Conservation (phyloP, 2,329 filamentous ascomycete species). For the Fusarium xyrophilum region DNA sequence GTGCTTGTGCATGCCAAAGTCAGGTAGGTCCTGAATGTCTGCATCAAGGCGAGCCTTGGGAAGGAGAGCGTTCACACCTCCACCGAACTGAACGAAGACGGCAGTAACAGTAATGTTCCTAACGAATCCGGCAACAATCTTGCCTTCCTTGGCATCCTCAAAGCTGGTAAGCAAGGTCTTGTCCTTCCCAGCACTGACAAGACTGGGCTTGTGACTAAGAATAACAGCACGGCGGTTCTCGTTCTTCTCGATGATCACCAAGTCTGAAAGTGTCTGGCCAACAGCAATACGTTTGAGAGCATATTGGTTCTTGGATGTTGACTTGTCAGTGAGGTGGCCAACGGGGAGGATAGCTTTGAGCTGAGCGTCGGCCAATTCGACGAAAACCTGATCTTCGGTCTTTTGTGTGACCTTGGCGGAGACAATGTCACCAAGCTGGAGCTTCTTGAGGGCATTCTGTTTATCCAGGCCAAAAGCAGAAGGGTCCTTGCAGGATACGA, state of each 20-base stretch:
- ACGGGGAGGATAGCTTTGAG: conserved; percentile 80
- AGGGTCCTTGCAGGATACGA: conserved; percentile 93
- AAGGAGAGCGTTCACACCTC: conserved; percentile 76
- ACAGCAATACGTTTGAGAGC: conserved; percentile 82
- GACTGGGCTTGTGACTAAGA: conserved; percentile 81
- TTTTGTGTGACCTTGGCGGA: conserved; percentile 83
- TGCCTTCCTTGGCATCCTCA: conserved; percentile 73
- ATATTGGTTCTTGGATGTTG: conserved; percentile 76
- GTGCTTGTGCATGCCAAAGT: conserved; percentile 80
- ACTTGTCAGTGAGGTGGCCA: conserved; percentile 85
- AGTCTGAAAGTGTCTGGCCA: conserved; percentile 79
- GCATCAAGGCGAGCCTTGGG: conserved; percentile 78
- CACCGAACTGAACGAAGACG: conserved; percentile 87
- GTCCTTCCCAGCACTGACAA: conserved; percentile 77
- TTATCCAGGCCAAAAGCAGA: conserved; percentile 76
- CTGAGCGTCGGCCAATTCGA: conserved; percentile 76
- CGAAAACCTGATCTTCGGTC: conserved; percentile 74
- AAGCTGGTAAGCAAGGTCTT: conserved; percentile 75
- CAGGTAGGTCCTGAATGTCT: conserved; percentile 70
- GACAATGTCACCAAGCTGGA: conserved; percentile 77
- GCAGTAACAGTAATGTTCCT: conserved; percentile 82
- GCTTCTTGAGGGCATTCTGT: conserved; percentile 75
- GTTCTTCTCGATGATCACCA: conserved; percentile 89
- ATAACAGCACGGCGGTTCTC: conserved; percentile 76
- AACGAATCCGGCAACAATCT: conserved; percentile 78